Percentiles rank a stretch among this genome's conserved stretches.
These are phyloP conservation scores for Aureobasidium sp. DNA, from an alignment of 2,329 filamentous ascomycete genomes.

Conservation along the genomic window DNA sequence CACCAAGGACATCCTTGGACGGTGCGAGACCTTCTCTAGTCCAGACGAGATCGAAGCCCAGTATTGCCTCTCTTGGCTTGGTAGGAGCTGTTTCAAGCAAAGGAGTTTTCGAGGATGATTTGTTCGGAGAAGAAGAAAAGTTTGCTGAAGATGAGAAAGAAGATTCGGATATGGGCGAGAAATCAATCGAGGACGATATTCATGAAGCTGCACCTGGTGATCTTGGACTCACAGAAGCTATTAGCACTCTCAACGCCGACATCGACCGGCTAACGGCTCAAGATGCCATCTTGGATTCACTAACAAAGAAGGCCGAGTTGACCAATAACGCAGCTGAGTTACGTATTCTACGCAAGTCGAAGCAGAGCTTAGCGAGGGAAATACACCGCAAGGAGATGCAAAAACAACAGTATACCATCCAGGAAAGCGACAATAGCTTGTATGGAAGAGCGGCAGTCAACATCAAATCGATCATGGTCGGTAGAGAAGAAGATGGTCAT, in stretches of 20 bases:
- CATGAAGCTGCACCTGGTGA: conserved; percentile 93
- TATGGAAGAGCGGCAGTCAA: conserved; percentile 84
- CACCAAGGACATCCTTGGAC: conserved; percentile 34
- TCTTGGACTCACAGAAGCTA: conserved; percentile 85
- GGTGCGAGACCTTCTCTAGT: conserved; percentile 37
- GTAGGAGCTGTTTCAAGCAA: conserved; percentile 81
- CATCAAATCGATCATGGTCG: conserved; percentile 90
- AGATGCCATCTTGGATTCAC: conserved; percentile 81
- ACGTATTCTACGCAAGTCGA: conserved; percentile 86
- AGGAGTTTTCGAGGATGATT: conserved; percentile 88
- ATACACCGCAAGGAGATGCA: conserved; percentile 92
- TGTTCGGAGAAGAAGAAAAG: conserved; percentile 82
- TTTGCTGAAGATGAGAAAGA: conserved; percentile 80
- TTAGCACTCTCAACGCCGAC: conserved; percentile 76
- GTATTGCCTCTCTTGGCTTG: conserved; percentile 81
- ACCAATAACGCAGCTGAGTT: conserved; percentile 95
- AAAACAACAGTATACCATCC: conserved; percentile 90
- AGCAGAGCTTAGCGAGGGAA: conserved; percentile 84
- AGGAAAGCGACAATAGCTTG: conserved; percentile 95
- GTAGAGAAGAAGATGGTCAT: conserved; percentile 81
- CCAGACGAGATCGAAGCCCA: conserved; percentile 58
- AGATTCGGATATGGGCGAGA: conserved; percentile 48
- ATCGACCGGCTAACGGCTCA: conserved; percentile 84
- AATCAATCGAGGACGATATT: conserved; percentile 69
- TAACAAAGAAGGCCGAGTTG: conserved; percentile 88